Evolutionary conservation across 768 basidiomycete species (phyloP).

Genomic region (Terana coerulea): DNA sequence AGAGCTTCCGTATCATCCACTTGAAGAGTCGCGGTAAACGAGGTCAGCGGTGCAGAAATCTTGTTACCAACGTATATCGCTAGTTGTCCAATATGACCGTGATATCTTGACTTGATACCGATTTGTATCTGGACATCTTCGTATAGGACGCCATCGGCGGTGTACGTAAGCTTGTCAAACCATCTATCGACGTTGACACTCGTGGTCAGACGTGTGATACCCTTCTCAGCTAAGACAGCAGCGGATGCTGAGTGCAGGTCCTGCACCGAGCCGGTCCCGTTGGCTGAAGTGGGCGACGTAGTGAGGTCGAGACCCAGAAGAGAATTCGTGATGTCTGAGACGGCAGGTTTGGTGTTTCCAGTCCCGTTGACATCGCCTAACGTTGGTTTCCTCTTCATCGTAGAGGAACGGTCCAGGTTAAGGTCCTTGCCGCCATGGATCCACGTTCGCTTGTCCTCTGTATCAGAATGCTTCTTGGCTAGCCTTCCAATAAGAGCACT

Average conservation of each 20-base stretch:
- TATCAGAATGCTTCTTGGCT: conserved; percentile 86
- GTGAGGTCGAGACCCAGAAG: conserved; percentile 74
- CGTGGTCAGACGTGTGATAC: conserved; percentile 53
- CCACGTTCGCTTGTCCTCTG: conserved; percentile 96
- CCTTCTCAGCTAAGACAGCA: conserved; percentile 28
- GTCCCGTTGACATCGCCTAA: conserved; percentile 31
- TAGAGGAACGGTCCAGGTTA: conserved; percentile 73
- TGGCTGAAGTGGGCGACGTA: conserved; percentile 23
- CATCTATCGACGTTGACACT: conserved; percentile 82
- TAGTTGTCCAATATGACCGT: conserved; percentile 89
- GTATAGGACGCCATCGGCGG: conserved; percentile 84
- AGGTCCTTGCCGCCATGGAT: conserved; percentile 92
- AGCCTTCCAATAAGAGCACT: conserved; percentile 85
- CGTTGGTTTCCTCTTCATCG: conserved; percentile 33
- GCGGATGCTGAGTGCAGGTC: conserved; percentile 18
- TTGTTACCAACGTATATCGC: conserved; percentile 98
- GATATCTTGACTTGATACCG: conserved; percentile 94
- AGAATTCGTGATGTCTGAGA: conserved; percentile 61
- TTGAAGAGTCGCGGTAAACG: conserved; percentile 82
- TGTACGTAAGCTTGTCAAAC: conserved; percentile 81
- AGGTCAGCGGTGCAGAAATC: conserved; percentile 79
- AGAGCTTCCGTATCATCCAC: conserved; percentile 73
- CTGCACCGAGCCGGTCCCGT: conserved; percentile 3
- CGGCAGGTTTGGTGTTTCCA: conserved; percentile 34
- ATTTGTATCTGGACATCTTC: conserved; percentile 96